Base-by-base conservation (phyloP, 805 yeast genomes). In the Tetrapisispora phaffii region DNA sequence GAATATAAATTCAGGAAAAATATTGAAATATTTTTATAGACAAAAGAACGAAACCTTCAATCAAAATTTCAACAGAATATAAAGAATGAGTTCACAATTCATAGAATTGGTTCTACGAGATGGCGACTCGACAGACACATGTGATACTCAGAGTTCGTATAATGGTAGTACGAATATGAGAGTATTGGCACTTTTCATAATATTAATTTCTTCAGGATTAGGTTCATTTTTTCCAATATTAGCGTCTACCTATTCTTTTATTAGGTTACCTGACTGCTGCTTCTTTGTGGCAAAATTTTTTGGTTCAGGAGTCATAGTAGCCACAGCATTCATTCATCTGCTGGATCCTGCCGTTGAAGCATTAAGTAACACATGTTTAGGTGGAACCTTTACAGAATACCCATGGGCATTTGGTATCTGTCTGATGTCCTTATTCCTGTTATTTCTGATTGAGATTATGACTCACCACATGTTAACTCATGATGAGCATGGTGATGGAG, bases 271-370 rank as follows among this genome's bases (percentile, higher is more conserved):
- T 1, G 55, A 71, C 13, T 72, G 77, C 76, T 73, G 78, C 50
- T 82, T 81, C 63, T 80, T 81, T 58, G 60, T 79, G 40, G 79
- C 85, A 41, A 83, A 82, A 56, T 83, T 73, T 63, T 85, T 85
- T 58, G 94, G 94, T 49, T 80, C 89, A 3, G 94, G 94, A 45
- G 90, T 85, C 41, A 85, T 85, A 56, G 73, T 85, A 12, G 85
- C 90, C 13, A 85, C 94, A 1, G 85, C 89, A 0, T 82, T 85
- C 54, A 78, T 85, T 26, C 94, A 85, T 65, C 66, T 85, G 48
- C 63, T 85, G 47, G 71, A 76, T 49, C 90, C 87, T 0, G 90
- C 93, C 4, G 62, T 70, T 47, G 83, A 80, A 9, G 71, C 76
- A 2, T 66, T 84, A 39, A 46, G 48, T 8, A 42, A 74, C 42